Evolutionary conservation across 345 rosid species (phyloP).

Genomic region (Microcos paniculata): DNA sequence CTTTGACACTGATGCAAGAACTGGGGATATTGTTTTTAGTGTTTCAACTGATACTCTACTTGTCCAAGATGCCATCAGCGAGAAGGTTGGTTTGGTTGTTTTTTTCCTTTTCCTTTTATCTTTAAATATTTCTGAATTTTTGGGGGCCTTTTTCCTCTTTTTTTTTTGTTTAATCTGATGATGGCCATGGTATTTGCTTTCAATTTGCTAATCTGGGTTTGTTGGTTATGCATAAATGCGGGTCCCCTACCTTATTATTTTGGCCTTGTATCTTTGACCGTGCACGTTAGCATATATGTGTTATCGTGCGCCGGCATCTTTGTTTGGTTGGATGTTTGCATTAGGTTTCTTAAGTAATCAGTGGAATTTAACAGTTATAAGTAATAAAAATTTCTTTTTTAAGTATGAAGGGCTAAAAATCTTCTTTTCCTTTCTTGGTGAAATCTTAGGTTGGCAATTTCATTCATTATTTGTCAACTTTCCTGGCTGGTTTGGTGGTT

Average conservation of each 20-base stretch:
- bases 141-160: conserved; percentile 18
- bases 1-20: conserved; percentile 98
- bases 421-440: background rate
- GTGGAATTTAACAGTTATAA: background rate
- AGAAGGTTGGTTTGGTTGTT: conserved; percentile 55
- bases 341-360: conserved; percentile 17
- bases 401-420: background rate
- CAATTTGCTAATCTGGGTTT: conserved; percentile 22
- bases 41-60: conserved; percentile 98
- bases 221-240: conserved; percentile 29
- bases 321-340: conserved; percentile 18
- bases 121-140: background rate
- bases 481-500: conserved; percentile 96
- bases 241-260: conserved; percentile 38
- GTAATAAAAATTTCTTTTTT: background rate
- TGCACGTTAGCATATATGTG: conserved; percentile 41
- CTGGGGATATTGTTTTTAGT: conserved; percentile 96
- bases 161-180: conserved; percentile 24
- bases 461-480: conserved; percentile 92
- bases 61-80: conserved; percentile 99
- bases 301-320: conserved; percentile 33
- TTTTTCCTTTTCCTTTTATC: background rate
- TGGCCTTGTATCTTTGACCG: conserved; percentile 25
- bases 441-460: conserved; percentile 85
- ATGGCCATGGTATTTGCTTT: conserved; percentile 20